Conservation (phyloP, 805 yeast species). For the Wickerhamiella spandovensis region DNA sequence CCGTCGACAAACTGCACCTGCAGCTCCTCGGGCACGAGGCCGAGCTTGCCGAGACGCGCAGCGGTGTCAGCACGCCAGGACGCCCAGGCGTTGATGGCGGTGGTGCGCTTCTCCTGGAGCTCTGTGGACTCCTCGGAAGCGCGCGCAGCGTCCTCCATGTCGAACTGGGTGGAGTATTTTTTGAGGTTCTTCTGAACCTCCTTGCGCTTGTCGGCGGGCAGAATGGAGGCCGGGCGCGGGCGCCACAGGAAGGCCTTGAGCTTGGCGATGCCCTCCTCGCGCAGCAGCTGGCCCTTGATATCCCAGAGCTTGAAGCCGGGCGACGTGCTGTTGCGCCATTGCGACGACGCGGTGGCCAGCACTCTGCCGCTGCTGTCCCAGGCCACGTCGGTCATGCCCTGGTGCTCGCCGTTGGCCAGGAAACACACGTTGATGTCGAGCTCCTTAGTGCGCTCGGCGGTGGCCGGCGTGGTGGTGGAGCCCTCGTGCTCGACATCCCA, state of each 20-base stretch:
- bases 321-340: slow-evolving; percentile 52
- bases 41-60: slow-evolving; percentile 27
- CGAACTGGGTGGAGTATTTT: slow-evolving; percentile 85
- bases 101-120: slow-evolving; percentile 71
- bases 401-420: slow-evolving; percentile 49
- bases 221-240: slow-evolving; percentile 79
- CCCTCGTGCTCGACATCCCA: slow-evolving; percentile 68
- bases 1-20: slow-evolving; percentile 14
- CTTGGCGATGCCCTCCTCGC: slow-evolving; percentile 65
- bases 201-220: slow-evolving; percentile 70
- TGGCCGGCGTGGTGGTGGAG: slow-evolving; percentile 9
- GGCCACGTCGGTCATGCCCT: slow-evolving; percentile 66
- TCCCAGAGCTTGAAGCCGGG: slow-evolving; percentile 75
- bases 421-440: slow-evolving; percentile 46
- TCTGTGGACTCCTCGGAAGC: slow-evolving; percentile 87
- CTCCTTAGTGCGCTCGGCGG: slow-evolving; percentile 28
- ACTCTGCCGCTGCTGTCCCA: slow-evolving; percentile 98
- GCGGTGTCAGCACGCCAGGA: slow-evolving; percentile 51
- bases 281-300: slow-evolving; percentile 61
- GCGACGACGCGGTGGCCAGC: slow-evolving; percentile 76
- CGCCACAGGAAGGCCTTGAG: slow-evolving; percentile 92
- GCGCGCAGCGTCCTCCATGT: slow-evolving; percentile 90
- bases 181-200: slow-evolving; percentile 79
- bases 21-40: slow-evolving; percentile 14
- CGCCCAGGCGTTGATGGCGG: slow-evolving; percentile 73